Evolutionary conservation across 1,284 basidiomycete genomes (phyloP).

Genomic region (Pulveroboletus sp.): DNA sequence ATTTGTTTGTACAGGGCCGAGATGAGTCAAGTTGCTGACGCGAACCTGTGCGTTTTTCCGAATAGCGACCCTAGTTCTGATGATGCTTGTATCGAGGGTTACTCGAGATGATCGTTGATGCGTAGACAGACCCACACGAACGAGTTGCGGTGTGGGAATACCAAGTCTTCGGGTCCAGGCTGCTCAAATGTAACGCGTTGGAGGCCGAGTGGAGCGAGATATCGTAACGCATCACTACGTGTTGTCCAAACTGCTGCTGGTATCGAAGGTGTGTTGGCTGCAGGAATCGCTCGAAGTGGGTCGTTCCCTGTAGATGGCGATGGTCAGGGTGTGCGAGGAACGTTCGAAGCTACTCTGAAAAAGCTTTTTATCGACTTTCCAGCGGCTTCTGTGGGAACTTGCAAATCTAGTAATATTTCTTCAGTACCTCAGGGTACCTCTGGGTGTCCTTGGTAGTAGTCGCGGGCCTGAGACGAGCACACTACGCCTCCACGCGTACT

Average conservation of each 20-base stretch:
- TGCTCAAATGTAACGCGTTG: not conserved
- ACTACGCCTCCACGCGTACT: too few species aligned
- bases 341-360: conserved; percentile 3
- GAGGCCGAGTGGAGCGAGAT: not conserved
- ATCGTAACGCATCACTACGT: not conserved
- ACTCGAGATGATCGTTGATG: not conserved
- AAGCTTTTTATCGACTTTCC: not conserved
- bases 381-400: conserved; percentile 4
- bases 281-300: not conserved
- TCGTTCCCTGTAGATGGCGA: not conserved
- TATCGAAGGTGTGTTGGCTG: not conserved
- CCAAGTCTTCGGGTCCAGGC: not conserved
- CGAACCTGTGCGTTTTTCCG: conserved; percentile 10
- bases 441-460: not conserved
- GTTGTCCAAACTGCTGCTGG: not conserved
- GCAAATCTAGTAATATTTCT: not conserved
- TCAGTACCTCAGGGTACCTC: not conserved
- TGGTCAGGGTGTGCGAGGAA: not conserved
- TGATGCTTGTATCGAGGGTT: conserved; percentile 8
- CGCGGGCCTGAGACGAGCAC: too few species aligned
- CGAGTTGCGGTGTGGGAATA: conserved; percentile 11
- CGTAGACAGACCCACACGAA: not conserved
- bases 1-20: not conserved
- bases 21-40: conserved; percentile 33
- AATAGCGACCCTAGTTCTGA: conserved; percentile 16